Evolutionary conservation across 2,329 filamentous ascomycete species (phyloP), one percentile per base, ranked within the genome.

Genomic region (Monilinia fructicola): DNA sequence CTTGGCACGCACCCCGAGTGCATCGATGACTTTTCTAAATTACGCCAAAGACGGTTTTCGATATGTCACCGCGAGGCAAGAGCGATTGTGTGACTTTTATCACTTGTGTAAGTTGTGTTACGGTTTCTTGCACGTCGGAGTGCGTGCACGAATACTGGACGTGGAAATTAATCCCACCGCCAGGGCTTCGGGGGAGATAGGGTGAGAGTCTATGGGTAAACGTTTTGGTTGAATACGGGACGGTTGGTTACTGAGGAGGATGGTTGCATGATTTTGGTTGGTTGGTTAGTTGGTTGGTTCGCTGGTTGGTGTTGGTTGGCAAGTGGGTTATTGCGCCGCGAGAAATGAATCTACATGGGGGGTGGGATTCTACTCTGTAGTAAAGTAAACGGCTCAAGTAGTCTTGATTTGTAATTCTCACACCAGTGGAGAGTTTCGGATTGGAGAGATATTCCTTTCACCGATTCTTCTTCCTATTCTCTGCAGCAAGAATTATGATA

Each of bases 221-320:
- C 44, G 31, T 35, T 35, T 35, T 7, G 23, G 7, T 58, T 44
- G 7, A 28, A 28, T 26, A 52, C 16, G 23, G 6, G 18, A n/a
- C 3, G 9, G 44, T 1, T 59, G 11, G 18, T 35, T 12, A 5
- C 16, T n/a, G 3, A 23, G 9, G 11, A n/a, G 16, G 4, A 3
- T 12, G 26, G n/a, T 50, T 50, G 46, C 10, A 5, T 50, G 46
- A 26, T 50, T 12, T 1, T 26, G n/a, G 3, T 46, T 44, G 11
- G 18, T 59, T 59, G 55, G 40, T 56, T 23, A 2, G 54, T 56
- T 56, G 54, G 23, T 58, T 18, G 38, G 54, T 28, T 28, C 16
- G 21, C 35, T 35, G 9, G 2, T 46, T 21, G 52, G 28, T 31
- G 26, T 42, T 48, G 46, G 21, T 46, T 18, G 14, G 38, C 3